phyloP scores from a whole-genome alignment of 2,329 filamentous ascomycete genomes.

The Celoporthe dispersa region DNA sequence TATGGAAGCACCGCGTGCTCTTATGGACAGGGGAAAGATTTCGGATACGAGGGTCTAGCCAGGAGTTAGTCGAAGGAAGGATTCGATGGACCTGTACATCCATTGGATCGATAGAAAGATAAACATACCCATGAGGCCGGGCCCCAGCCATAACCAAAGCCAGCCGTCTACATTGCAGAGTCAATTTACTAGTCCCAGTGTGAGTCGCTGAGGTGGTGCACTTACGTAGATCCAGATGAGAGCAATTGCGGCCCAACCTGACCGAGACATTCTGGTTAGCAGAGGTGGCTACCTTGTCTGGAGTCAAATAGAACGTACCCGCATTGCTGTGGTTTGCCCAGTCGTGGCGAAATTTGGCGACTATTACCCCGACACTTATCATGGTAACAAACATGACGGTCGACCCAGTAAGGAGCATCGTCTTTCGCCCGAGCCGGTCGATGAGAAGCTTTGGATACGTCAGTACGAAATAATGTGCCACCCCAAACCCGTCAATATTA shows the following conservation, averaged over 20 bases:
- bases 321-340: slow-evolving; percentile 43
- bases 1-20: slow-evolving; percentile 47
- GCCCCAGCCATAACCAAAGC: slow-evolving; percentile 30
- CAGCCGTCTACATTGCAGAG: slow-evolving; percentile 1
- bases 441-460: slow-evolving; percentile 56
- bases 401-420: slow-evolving; percentile 44
- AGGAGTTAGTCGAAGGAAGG: neutral
- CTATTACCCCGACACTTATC: slow-evolving; percentile 47
- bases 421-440: slow-evolving; percentile 47
- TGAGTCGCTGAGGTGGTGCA: slow-evolving; percentile 10
- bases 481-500: neutral
- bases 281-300: neutral
- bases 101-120: too few species aligned
- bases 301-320: neutral
- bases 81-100: neutral
- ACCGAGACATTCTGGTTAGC: neutral
- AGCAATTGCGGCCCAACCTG: slow-evolving; percentile 44
- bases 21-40: slow-evolving; percentile 44
- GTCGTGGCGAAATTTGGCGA: slow-evolving; percentile 43
- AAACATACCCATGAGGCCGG: slow-evolving; percentile 31
- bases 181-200: neutral
- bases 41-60: slow-evolving; percentile 42
- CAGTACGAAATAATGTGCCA: slow-evolving; percentile 33
- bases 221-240: slow-evolving; percentile 39
- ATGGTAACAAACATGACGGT: slow-evolving; percentile 45